phyloP scores from a whole-genome alignment of 169 alveolate species.

The Plasmodium knowlesi region DNA sequence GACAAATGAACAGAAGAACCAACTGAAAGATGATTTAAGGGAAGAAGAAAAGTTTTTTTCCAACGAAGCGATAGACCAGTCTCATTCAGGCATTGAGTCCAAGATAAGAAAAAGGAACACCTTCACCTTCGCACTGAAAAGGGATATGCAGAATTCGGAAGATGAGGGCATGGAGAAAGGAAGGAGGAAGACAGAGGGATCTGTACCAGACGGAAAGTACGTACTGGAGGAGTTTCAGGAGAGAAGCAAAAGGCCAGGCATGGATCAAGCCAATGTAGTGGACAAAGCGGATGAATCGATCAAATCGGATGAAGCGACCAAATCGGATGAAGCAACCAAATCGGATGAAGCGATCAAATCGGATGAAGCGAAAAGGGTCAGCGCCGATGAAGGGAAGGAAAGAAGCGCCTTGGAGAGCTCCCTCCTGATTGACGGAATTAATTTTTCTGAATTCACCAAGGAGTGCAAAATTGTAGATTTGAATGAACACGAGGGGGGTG shows the following conservation, averaged over 20 bases:
- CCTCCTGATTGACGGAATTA: slow-evolving; percentile 53
- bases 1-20: background rate
- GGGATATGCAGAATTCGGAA: background rate
- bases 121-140: background rate
- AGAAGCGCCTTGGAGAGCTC: background rate
- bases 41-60: background rate
- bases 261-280: background rate
- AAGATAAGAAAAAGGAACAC: background rate
- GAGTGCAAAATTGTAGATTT: slow-evolving; percentile 33
- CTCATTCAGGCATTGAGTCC: background rate
- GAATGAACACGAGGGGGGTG: slow-evolving; percentile 5
- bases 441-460: slow-evolving; percentile 44
- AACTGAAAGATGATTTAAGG: background rate
- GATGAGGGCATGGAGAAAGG: background rate
- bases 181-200: slow-evolving; percentile 53
- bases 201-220: background rate
- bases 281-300: background rate
- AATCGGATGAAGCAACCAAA: too few relatives aligned
- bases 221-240: background rate
- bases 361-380: background rate
- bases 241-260: background rate
- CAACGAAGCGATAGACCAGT: background rate
- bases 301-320: too few relatives aligned
- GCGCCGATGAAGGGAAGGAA: background rate
- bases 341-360: background rate